These are phyloP conservation scores for Trichoderma breve DNA, from an alignment of 2,329 filamentous ascomycete genomes.

Conservation along the genomic window DNA sequence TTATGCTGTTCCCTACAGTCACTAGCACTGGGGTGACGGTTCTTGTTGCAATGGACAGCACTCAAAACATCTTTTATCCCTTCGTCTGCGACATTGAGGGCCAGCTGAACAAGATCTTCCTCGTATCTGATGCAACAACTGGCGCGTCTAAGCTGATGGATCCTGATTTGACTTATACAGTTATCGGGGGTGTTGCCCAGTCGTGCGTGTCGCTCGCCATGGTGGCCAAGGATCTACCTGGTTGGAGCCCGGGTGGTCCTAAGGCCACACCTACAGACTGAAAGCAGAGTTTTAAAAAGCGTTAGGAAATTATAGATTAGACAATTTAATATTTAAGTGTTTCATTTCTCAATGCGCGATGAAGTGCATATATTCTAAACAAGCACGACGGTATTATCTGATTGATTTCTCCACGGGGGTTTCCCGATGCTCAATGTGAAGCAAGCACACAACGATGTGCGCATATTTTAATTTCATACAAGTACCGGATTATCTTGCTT, in stretches of 20 bases:
- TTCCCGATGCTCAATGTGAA: too few species aligned
- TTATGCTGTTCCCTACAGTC: background rate
- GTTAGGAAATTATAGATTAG: background rate
- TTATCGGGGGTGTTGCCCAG: background rate
- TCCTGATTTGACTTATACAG: background rate
- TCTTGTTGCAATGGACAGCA: background rate
- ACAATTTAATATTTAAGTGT: background rate
- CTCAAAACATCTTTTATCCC: background rate
- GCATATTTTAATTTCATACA: too few species aligned
- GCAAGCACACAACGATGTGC: too few species aligned
- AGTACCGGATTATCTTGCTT: too few species aligned
- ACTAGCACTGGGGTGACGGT: background rate
- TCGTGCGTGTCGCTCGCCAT: background rate
- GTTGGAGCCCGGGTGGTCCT: background rate
- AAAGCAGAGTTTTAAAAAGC: background rate
- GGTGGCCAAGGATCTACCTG: background rate
- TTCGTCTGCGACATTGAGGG: background rate
- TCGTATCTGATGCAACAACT: background rate
- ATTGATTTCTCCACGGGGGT: too few species aligned
- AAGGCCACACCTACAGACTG: background rate
- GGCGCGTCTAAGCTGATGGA: background rate
- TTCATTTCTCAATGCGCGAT: background rate
- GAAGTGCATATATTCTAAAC: background rate
- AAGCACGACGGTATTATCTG: too few species aligned
- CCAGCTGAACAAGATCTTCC: constrained; percentile 8